Evolutionary conservation across 768 basidiomycete genomes (phyloP), one percentile per base, ranked within the genome.

Genomic region (Xerocomus potaroensis): DNA sequence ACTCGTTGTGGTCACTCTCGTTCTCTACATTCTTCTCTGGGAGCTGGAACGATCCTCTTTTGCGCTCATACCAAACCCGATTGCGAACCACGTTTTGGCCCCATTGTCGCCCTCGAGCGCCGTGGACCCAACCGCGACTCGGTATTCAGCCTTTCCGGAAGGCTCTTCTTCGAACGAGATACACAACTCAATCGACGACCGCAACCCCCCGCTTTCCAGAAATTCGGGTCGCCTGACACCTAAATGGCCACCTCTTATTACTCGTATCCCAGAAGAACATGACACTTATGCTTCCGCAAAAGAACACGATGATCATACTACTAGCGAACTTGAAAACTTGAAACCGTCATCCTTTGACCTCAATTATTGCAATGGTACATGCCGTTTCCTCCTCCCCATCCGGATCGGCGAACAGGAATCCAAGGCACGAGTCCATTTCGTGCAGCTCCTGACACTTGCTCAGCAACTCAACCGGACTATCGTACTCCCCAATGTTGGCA

Each of bases 401-500:
- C 70, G 72, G 4, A 65, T 81, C 22, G 68, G 69, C 15, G 82
- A 81, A 61, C 79, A 80, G 50, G 80, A 81, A 54, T 78, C 79
- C 24, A 79, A 79, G 50, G 77, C 78, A 1, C 72, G 77, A 16
- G 58, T 72, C 8, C 81, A 83, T 61, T 61, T 84, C n/a, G 55
- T 67, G 23, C 77, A 83, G 52, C 63, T 83, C 47, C 54, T 71
- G 1, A 62, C 65, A 4, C 74, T 83, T n/a, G 76, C 81, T 0
- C 59, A 60, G 41, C 59, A 53, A 6, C 70, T 82, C 23, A 72
- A 77, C 53, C 72, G 81, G 5, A 83, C 75, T 3, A 68, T 83
- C 29, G 78, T 84, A 22, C 69, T 84, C 5, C 82, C 82, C 3
- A 78, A 79, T 48, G 79, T 82, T 4, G 76, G 76, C 7, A 75